phyloP scores from a whole-genome alignment of 495 filamentous ascomycete species.

The Tuber borchii region DNA sequence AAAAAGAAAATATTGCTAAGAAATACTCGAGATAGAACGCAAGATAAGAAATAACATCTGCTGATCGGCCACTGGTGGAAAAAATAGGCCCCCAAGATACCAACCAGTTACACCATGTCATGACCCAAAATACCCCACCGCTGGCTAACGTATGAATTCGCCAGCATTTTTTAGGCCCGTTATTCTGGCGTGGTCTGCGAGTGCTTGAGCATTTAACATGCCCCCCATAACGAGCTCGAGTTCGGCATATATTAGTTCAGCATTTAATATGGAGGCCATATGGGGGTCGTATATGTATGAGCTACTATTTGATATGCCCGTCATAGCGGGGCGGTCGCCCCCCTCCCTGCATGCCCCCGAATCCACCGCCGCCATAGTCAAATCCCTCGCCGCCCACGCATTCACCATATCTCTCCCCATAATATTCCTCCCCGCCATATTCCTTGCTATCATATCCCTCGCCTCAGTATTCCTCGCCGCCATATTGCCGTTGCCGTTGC shows the following conservation, averaged over 20 bases:
- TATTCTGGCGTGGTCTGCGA: too few species aligned
- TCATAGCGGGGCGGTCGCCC: neutral
- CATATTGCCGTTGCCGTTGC: slow-evolving; percentile 8
- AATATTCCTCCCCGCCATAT: slow-evolving; percentile 16
- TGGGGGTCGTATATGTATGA: too few species aligned
- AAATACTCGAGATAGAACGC: neutral
- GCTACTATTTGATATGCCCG: neutral
- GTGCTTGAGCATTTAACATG: too few species aligned
- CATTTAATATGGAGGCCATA: too few species aligned
- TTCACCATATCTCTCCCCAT: slow-evolving; percentile 9
- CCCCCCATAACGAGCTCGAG: too few species aligned
- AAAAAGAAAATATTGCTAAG: neutral
- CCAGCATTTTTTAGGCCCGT: too few species aligned
- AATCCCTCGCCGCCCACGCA: neutral
- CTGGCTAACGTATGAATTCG: neutral
- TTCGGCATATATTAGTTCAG: too few species aligned
- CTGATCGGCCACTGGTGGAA: neutral
- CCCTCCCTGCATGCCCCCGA: neutral
- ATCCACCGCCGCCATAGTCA: slow-evolving; percentile 5
- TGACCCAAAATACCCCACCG: neutral
- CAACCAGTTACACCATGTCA: too few species aligned
- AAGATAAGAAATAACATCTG: neutral
- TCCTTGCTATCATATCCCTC: slow-evolving; percentile 15
- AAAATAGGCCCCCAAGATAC: neutral
- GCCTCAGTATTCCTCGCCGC: slow-evolving; percentile 8